Evolutionary conservation across 73 alveolate species (phyloP), one percentile per base, ranked within the genome.

Genomic region (Uronychia binucleata): DNA sequence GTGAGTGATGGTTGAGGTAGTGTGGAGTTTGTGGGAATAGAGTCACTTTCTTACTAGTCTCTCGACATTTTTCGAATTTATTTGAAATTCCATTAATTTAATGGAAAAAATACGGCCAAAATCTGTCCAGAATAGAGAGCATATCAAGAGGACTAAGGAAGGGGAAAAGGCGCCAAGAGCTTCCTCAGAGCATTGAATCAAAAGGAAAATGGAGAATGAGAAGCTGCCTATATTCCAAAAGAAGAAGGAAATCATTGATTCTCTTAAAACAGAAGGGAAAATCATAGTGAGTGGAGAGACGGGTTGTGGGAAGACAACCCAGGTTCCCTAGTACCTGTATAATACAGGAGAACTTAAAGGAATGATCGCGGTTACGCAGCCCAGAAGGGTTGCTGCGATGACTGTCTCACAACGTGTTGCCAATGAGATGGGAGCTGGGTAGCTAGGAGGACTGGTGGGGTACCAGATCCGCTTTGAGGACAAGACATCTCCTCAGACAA

Each of bases 311-410:
- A 90, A 93, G 85, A 91, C 97, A 57, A 92, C 95, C 8, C 93
- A 94, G 81, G 94, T 88, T 0, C 96, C 96, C 58, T 94, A 94
- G 88, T 88, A 81, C 59, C 82, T 85, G 82, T 85, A 86, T n/a
- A 85, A 95, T 89, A 82, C 88, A 26, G 78, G 59, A 27, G 34
- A 85, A 82, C 75, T 81, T 67, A 85, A 93, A 77, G 91, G 91
- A 75, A 94, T 94, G 88, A 92, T 96, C 80, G 98, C 97, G 59
- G 92, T 98, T 32, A 98, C 99, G 26, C 97, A 98, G 86, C 99
- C 99, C 0, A 90, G 99, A 89, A 94, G 99, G 87, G 97, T 98
- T 34, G 99, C 99, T 13, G 99, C 99, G 11, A 95, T 98, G 31
- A 95, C 99, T 79, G 83, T 98, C 87, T 96, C 99, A 19, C 93